phyloP scores from a whole-genome alignment of 2,329 filamentous ascomycete genomes.

The Cladosporium velox region DNA sequence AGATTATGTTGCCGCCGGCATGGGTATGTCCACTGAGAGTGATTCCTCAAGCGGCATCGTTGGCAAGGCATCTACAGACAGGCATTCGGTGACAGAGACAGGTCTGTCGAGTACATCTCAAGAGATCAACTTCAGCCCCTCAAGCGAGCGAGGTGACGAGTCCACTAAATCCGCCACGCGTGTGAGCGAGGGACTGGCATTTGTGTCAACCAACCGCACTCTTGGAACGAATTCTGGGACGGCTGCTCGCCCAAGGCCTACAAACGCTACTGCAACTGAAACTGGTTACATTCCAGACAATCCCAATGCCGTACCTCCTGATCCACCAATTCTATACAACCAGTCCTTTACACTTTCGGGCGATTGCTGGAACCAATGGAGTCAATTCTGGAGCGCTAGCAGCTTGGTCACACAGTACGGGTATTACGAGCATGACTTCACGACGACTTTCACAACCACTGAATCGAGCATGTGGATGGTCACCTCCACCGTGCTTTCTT shows the following conservation, averaged over 20 bases:
- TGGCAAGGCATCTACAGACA: background rate
- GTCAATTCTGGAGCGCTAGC: constrained; percentile 8
- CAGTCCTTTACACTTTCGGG: background rate
- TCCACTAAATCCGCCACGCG: background rate
- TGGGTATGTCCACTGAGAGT: background rate
- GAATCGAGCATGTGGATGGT: background rate
- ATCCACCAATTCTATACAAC: background rate
- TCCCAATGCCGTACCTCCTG: background rate
- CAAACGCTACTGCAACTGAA: background rate
- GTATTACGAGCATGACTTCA: background rate
- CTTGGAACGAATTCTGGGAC: background rate
- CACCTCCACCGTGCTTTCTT: background rate
- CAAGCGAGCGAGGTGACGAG: background rate
- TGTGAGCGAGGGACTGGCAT: background rate
- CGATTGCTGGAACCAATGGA: constrained; percentile 18
- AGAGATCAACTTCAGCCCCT: background rate
- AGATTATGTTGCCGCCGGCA: background rate
- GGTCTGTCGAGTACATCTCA: background rate
- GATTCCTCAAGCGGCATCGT: background rate
- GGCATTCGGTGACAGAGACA: background rate
- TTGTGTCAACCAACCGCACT: background rate
- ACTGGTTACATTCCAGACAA: background rate
- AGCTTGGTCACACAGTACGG: background rate
- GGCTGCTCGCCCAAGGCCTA: background rate
- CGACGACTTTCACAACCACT: background rate